Conservation (phyloP, 2,329 filamentous ascomycete genomes). For the Eutypa lata region DNA sequence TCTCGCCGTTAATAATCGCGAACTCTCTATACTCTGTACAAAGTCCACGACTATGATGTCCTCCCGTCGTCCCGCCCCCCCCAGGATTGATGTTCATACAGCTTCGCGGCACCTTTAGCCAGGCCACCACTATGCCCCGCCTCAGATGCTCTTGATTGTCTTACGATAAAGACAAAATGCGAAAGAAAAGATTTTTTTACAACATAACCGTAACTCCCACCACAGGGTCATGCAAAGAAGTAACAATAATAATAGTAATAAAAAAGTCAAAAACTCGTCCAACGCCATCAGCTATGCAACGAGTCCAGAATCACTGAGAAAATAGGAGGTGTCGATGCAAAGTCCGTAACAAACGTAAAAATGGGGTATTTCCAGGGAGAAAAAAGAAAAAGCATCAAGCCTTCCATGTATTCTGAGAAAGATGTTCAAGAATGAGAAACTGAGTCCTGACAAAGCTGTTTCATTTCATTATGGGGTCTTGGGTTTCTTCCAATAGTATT, state of each 20-base stretch:
- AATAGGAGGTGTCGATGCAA: neutral
- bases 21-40: neutral
- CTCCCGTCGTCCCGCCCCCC: neutral
- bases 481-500: constrained; percentile 69
- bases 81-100: neutral
- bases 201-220: neutral
- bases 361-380: constrained; percentile 8
- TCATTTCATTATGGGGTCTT: constrained; percentile 48
- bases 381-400: neutral
- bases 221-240: constrained; percentile 2
- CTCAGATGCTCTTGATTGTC: too few species aligned
- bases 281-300: constrained; percentile 28
- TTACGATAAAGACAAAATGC: too few species aligned
- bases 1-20: neutral
- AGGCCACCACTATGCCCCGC: neutral
- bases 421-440: neutral
- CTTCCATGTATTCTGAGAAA: neutral
- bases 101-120: neutral
- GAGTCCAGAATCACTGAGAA: constrained; percentile 3
- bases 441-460: neutral
- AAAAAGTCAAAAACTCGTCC: constrained; percentile 6
- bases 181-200: neutral
- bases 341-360: constrained; percentile 2
- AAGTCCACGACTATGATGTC: too few species aligned
- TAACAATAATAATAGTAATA: neutral